Conservation (phyloP, 225 moss, liverwort and hornwort species). For the Bryoerythrophyllum caledonicum region DNA sequence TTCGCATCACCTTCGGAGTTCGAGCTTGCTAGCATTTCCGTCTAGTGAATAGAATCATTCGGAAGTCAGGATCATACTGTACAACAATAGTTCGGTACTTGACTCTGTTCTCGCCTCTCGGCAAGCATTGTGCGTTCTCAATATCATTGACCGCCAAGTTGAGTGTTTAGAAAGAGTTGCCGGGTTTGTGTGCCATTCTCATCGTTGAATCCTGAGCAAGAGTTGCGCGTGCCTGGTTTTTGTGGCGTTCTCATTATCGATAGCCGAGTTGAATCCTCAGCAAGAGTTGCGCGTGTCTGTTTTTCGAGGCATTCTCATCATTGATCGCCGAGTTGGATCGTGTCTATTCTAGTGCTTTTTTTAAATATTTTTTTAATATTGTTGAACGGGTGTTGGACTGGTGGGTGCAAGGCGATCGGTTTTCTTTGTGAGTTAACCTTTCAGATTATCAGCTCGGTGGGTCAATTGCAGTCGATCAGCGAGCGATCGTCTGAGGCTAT, state of each 20-base stretch:
- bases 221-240: background rate
- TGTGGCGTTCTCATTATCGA: no score
- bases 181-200: no score
- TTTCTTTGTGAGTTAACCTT: background rate
- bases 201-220: no score
- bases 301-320: background rate
- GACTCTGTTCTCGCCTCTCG: background rate
- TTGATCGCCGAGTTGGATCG: background rate
- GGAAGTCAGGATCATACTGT: background rate
- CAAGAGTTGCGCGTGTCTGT: no score
- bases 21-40: background rate
- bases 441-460: background rate
- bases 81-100: background rate
- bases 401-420: background rate
- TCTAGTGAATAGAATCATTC: constrained; percentile 11
- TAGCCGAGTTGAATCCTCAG: no score
- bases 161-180: no score
- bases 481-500: background rate
- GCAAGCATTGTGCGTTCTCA: background rate
- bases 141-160: no score
- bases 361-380: no score
- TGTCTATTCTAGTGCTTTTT: background rate
- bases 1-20: background rate
- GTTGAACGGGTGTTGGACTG: background rate
- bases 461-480: no score